Evolutionary conservation across 2,329 filamentous ascomycete genomes (phyloP).

Genomic region (Trichoderma sp.): DNA sequence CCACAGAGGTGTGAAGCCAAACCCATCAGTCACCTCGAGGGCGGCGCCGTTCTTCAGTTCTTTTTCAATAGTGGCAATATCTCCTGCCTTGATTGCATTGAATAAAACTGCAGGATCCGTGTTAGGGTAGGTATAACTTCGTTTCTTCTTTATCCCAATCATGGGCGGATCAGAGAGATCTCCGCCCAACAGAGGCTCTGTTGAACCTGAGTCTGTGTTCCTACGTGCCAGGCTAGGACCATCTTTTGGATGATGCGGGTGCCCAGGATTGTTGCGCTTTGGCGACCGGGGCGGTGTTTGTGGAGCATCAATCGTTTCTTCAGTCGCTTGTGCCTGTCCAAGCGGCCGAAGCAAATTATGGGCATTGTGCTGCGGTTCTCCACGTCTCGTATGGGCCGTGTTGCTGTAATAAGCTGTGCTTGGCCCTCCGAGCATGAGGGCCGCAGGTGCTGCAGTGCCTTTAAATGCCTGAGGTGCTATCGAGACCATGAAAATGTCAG

Average conservation of each 20-base stretch:
- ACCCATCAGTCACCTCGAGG: neutral
- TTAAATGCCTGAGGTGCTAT: neutral
- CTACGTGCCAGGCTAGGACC: neutral
- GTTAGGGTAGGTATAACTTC: too few species aligned
- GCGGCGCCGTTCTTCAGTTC: neutral
- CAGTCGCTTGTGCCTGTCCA: too few species aligned
- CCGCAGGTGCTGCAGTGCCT: too few species aligned
- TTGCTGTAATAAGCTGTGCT: too few species aligned
- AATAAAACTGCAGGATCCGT: neutral
- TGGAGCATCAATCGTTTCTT: neutral
- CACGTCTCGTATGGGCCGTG: too few species aligned
- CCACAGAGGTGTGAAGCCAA: neutral
- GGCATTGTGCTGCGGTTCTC: too few species aligned
- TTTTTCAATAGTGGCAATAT: neutral
- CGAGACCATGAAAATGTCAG: neutral
- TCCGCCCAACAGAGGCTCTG: neutral
- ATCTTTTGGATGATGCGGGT: neutral
- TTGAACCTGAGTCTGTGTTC: neutral
- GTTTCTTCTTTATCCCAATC: too few species aligned
- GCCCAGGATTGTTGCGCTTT: neutral
- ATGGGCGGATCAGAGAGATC: neutral
- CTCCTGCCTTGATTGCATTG: neutral
- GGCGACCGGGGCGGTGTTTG: constrained; percentile 5
- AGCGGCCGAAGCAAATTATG: neutral
- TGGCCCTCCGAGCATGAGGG: too few species aligned